Evolutionary conservation across 345 rosid species (phyloP), one percentile per base, ranked within the genome.

Genomic region (Hevea brasiliensis): DNA sequence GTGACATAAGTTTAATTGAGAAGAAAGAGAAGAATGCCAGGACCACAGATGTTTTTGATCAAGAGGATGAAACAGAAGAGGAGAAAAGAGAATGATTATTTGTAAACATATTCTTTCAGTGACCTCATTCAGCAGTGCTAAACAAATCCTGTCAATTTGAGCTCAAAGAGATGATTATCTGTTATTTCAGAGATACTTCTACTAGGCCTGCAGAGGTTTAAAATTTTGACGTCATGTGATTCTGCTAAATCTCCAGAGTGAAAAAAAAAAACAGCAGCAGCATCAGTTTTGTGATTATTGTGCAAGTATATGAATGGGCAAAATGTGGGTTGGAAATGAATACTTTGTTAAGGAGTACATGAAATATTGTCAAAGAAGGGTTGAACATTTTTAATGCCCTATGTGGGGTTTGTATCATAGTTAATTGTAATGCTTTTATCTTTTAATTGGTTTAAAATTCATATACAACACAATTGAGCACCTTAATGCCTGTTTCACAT

Each of bases 61-160:
- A 76, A 3, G 92, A 89, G 71, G 90, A 77, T 13, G 93, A 81
- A 58, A 24, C 68, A 18, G 95, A 93, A 84, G 97, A 88, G 81
- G 95, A 86, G 65, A 93, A 93, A 83, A 83, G 91, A 78, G 93
- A 87, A 79, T 89, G 76, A 86, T 41, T 21, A 42, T 14, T 8
- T 3, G 51, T 41, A 13, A 57, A 65, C 58, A 54, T 35, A 37
- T 29, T 18, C 35, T 45, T 24, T 15, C 48, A 54, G 24, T 51
- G 24, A 27, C 32, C 32, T 27, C 67, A 23, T 63, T 24, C 58
- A 53, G 20, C 58, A 55, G 53, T 23, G 47, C 74, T 54, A 60
- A 61, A n/a, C 45, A 60, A 50, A 65, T 73, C 61, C 63, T 40
- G 48, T 32, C 24, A 27, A 40, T 61, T 51, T 47, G 37, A 40